Conservation (phyloP, 306 rosid genomes). For the Glycyrrhiza uralensis region DNA sequence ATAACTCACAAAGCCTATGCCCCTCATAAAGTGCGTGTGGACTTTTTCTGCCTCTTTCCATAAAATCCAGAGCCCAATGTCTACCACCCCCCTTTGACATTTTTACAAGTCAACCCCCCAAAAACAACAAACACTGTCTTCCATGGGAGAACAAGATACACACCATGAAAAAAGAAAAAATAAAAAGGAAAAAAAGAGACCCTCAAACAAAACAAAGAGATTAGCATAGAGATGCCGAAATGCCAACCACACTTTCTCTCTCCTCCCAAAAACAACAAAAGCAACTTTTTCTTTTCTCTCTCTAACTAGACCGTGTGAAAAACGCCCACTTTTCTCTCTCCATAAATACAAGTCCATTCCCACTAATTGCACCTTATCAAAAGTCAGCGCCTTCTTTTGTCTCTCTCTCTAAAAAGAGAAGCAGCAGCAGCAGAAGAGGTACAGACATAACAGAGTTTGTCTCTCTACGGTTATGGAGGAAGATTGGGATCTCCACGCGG, state of each 20-base stretch:
- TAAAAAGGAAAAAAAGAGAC: not conserved
- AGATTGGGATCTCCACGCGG: conserved; percentile 96
- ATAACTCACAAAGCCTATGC: not conserved
- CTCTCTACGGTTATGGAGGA: conserved; percentile 45
- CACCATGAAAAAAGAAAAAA: not conserved
- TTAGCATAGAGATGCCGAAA: conserved; percentile 50
- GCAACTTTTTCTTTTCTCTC: not conserved
- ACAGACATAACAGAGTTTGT: conserved; percentile 32
- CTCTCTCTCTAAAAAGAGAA: conserved; percentile 16
- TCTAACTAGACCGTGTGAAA: conserved; percentile 5
- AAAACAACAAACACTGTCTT: not conserved
- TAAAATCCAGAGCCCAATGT: conserved; percentile 14
- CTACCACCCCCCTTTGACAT: conserved; percentile 41
- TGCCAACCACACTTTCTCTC: conserved; percentile 17
- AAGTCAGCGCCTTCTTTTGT: conserved; percentile 64
- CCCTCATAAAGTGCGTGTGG: conserved; percentile 38
- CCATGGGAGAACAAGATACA: not conserved
- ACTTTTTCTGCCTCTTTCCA: conserved; percentile 11
- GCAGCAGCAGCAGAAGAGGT: not conserved
- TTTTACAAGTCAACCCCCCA: conserved; percentile 32
- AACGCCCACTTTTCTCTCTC: conserved; percentile 12
- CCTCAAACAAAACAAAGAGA: not conserved
- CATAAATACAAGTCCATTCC: conserved; percentile 38
- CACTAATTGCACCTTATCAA: conserved; percentile 27
- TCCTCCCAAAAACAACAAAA: not conserved